Evolutionary conservation across 2,329 filamentous ascomycete species (phyloP).

Genomic region (Trichophyton schoenleinii): DNA sequence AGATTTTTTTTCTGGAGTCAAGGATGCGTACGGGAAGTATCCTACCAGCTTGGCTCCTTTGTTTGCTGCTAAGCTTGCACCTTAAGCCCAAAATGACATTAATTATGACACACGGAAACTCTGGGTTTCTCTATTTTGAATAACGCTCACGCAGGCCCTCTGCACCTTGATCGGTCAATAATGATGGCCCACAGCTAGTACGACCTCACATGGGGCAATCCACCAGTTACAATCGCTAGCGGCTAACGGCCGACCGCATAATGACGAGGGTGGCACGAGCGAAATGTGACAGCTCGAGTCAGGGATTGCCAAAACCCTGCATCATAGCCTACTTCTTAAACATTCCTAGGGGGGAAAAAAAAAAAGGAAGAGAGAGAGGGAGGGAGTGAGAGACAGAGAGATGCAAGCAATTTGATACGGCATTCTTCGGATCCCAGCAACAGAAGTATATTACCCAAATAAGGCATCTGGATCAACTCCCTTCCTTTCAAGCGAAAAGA

Average conservation of each 20-base stretch:
- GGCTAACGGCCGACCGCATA: slow-evolving; percentile 3
- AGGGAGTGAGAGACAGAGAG: background rate
- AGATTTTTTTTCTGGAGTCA: background rate
- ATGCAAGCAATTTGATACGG: slow-evolving; percentile 2
- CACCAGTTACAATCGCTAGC: slow-evolving; percentile 1
- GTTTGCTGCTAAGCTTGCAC: background rate
- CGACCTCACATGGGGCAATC: background rate
- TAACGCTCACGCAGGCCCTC: slow-evolving; percentile 2
- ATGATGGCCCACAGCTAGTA: slow-evolving; percentile 1
- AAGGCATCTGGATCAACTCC: slow-evolving; percentile 1
- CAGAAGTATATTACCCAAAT: background rate
- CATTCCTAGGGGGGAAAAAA: background rate
- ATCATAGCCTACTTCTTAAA: background rate
- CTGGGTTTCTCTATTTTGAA: background rate
- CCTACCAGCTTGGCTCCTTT: background rate
- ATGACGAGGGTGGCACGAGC: slow-evolving; percentile 3
- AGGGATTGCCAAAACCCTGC: background rate
- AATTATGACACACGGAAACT: slow-evolving; percentile 3
- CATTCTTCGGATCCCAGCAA: background rate
- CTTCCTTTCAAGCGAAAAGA: background rate
- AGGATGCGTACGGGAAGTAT: background rate
- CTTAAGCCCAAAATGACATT: background rate
- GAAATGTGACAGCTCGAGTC: slow-evolving; percentile 4
- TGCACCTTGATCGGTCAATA: slow-evolving; percentile 4
- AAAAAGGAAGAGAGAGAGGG: background rate